Conservation (phyloP, 2,329 filamentous ascomycete species). For the Colletotrichum sp. region DNA sequence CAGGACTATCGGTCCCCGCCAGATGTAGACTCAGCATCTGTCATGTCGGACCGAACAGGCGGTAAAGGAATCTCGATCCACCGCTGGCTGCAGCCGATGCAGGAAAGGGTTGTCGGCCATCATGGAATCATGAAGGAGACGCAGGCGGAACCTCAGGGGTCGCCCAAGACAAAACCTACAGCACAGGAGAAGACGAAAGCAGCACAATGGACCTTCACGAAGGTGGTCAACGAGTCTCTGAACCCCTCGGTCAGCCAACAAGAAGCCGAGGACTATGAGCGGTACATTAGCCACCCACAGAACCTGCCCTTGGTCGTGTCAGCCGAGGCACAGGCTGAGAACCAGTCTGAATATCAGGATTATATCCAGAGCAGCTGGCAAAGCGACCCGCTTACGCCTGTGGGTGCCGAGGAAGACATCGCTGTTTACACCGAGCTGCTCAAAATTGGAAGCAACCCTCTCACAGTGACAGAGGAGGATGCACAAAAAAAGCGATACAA, state of each 20-base stretch:
- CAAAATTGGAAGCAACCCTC: conserved; percentile 76
- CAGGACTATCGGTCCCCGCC: conserved; percentile 37
- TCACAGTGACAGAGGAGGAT: conserved; percentile 89
- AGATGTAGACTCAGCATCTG: conserved; percentile 28
- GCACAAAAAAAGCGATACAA: conserved; percentile 93
- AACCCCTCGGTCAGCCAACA: conserved; percentile 79
- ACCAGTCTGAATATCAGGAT: conserved; percentile 75
- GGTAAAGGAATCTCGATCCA: conserved; percentile 57
- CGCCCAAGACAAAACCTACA: conserved; percentile 56
- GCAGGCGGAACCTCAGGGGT: conserved; percentile 23
- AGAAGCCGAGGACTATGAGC: conserved; percentile 85
- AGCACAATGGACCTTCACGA: conserved; percentile 86
- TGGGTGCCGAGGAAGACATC: conserved; percentile 65
- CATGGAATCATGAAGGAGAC: conserved; percentile 64
- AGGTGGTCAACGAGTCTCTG: conserved; percentile 84
- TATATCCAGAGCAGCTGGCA: conserved; percentile 76
- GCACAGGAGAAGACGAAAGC: conserved; percentile 77
- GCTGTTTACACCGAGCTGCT: conserved; percentile 79
- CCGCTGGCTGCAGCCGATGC: conserved; percentile 61
- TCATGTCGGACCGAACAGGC: conserved; percentile 8
- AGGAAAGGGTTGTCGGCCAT: conserved; percentile 25
- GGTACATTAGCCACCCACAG: conserved; percentile 88
- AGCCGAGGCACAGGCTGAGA: conserved; percentile 64
- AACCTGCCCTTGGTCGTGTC: conserved; percentile 84
- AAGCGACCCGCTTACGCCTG: conserved; percentile 55